Conservation (phyloP, 2,329 filamentous ascomycete genomes). For the Lachnellula subtilissima region DNA sequence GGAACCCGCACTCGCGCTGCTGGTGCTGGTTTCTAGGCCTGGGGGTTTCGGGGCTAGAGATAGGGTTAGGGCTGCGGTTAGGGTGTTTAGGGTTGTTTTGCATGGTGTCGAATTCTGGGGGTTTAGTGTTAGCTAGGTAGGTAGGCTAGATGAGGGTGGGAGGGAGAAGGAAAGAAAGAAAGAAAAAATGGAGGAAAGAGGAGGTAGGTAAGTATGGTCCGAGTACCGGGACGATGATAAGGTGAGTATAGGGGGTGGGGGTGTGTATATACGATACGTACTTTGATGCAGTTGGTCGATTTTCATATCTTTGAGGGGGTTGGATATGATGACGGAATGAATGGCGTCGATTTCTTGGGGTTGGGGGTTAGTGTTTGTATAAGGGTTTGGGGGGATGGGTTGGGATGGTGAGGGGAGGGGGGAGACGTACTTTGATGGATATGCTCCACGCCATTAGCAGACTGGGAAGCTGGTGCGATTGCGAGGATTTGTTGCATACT, state of each 20-base stretch:
- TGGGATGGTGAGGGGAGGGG: background rate
- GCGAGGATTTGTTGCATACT: conserved; percentile 2
- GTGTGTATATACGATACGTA: background rate
- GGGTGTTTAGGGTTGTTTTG: conserved; percentile 8
- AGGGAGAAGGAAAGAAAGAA: too few species aligned
- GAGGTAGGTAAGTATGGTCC: too few species aligned
- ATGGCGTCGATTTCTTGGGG: conserved; percentile 3
- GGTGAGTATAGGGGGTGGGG: too few species aligned
- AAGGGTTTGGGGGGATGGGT: too few species aligned
- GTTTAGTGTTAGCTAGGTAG: background rate
- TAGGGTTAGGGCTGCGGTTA: conserved; percentile 1
- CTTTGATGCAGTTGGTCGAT: background rate
- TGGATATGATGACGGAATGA: conserved; percentile 1
- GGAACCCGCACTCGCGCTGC: too few species aligned
- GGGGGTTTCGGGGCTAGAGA: background rate
- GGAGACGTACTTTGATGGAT: conserved; percentile 4
- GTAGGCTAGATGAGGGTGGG: too few species aligned
- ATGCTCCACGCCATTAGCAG: background rate
- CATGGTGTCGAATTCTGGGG: conserved; percentile 8
- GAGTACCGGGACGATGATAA: too few species aligned
- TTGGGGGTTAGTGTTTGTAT: background rate
- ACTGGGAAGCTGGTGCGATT: background rate
- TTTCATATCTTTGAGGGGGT: background rate
- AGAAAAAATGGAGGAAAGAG: too few species aligned
- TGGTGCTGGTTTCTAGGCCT: too few species aligned